A percentile compares a stretch with the other conserved stretches of the same genome.
Conservation (phyloP, 2,329 filamentous ascomycete genomes). For the Fusarium sp. region DNA sequence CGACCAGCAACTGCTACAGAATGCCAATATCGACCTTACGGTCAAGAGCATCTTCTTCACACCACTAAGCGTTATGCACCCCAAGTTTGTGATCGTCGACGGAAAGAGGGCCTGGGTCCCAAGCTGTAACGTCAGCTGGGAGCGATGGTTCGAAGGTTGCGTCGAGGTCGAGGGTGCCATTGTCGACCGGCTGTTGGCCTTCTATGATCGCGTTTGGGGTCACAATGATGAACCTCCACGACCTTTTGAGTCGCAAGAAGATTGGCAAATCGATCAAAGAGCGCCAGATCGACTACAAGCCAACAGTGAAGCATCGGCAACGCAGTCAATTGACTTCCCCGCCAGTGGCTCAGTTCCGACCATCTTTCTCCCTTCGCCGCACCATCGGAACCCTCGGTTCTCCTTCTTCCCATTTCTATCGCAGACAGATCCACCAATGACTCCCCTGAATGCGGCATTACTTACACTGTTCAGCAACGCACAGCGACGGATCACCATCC, state of each 20-base stretch:
- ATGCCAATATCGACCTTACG: conserved; percentile 71
- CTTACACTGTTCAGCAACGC: conserved; percentile 70
- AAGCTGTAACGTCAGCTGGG: conserved; percentile 88
- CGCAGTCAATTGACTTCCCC: conserved; percentile 44
- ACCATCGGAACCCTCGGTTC: conserved; percentile 75
- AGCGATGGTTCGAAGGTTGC: conserved; percentile 86
- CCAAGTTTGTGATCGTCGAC: conserved; percentile 83
- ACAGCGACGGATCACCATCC: conserved; percentile 69
- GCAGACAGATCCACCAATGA: conserved; percentile 63
- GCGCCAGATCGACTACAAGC: not conserved
- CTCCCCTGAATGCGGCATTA: conserved; percentile 74
- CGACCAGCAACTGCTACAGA: conserved; percentile 58
- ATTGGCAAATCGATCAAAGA: not conserved
- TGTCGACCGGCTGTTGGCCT: conserved; percentile 69
- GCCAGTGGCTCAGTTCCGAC: conserved; percentile 56
- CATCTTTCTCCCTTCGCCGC: conserved; percentile 77
- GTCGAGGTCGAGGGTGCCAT: conserved; percentile 72
- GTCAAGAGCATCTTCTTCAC: conserved; percentile 83
- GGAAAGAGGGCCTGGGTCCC: conserved; percentile 73
- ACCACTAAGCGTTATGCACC: conserved; percentile 88
- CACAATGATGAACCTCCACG: conserved; percentile 29
- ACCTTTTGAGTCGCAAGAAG: not conserved
- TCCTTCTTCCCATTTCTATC: conserved; percentile 66
- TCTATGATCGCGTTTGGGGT: conserved; percentile 77
- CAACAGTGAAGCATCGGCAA: conserved; percentile 40